Evolutionary conservation across 2,329 filamentous ascomycete genomes (phyloP).

Genomic region (Aspergillus vadensis): DNA sequence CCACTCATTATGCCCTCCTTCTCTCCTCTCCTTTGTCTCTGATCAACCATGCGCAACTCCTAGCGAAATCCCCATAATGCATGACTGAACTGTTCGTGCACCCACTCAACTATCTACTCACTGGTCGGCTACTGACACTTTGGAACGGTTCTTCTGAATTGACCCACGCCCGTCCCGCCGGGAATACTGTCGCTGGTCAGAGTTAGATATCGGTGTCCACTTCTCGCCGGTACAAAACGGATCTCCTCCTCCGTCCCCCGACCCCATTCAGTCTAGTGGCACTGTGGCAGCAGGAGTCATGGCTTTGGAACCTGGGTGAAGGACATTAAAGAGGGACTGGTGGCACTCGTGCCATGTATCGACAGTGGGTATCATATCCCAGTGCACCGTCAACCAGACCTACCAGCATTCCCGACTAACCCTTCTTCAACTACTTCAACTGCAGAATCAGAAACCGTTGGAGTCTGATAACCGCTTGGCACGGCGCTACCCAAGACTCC

Average conservation of each 20-base stretch:
- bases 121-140: conserved; percentile 7
- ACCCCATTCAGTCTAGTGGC: background rate
- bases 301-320: no score
- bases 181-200: background rate
- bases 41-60: background rate
- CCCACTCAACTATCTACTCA: background rate
- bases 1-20: background rate
- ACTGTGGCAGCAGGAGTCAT: background rate
- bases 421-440: background rate
- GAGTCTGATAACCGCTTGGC: conserved; percentile 2
- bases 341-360: background rate
- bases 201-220: conserved; percentile 1
- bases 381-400: background rate
- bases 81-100: background rate
- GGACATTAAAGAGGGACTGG: no score
- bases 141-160: background rate
- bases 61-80: background rate
- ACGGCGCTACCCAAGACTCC: conserved; percentile 3
- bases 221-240: background rate
- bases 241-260: background rate
- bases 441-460: conserved; percentile 3
- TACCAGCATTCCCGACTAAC: background rate
- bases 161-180: conserved; percentile 9
- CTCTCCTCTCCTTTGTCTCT: background rate
- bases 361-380: background rate